phyloP scores from a whole-genome alignment of 257 asterid species.

The Solanum piurae region DNA sequence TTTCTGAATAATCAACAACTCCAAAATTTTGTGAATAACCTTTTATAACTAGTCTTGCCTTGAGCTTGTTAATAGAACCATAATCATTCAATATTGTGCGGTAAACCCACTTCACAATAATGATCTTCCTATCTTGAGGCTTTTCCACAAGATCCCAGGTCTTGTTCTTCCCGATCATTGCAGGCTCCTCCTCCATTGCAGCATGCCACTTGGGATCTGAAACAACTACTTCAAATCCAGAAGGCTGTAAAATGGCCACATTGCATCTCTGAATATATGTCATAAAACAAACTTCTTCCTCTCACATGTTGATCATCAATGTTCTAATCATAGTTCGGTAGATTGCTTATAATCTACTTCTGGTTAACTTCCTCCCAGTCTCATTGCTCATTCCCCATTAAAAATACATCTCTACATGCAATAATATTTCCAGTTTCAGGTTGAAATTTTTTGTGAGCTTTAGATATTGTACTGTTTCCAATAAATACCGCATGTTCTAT shows the following conservation, averaged over 20 bases:
- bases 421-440: background rate
- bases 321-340: background rate
- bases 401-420: no score
- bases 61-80: background rate
- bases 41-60: no score
- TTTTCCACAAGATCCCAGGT: background rate
- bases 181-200: no score
- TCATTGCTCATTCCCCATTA: background rate
- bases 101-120: background rate
- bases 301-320: background rate
- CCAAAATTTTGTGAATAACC: no score
- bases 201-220: no score
- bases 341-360: background rate
- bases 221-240: no score
- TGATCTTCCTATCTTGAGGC: background rate
- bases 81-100: no score
- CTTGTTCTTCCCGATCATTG: no score
- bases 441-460: no score
- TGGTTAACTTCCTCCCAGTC: background rate
- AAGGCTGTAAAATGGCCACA: no score
- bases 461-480: background rate
- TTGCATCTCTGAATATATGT: background rate
- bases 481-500: no score
- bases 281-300: background rate
- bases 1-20: no score